Evolutionary conservation across 345 rosid genomes (phyloP).

Genomic region (Populus deltoides): DNA sequence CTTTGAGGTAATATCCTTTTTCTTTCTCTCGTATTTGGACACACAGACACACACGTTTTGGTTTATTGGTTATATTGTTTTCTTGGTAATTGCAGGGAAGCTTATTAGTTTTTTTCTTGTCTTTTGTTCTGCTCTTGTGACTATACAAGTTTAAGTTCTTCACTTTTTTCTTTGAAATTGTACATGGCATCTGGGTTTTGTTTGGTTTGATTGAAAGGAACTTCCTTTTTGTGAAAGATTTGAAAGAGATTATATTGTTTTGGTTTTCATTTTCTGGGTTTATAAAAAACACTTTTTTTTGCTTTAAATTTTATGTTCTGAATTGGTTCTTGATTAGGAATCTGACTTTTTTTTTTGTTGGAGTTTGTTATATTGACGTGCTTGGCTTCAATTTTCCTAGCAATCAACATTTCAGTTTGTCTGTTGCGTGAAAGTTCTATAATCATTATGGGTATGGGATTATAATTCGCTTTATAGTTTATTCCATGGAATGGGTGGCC

Average conservation of each 20-base stretch:
- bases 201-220: neutral
- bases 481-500: neutral
- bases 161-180: neutral
- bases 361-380: neutral
- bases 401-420: neutral
- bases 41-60: neutral
- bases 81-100: neutral
- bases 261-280: neutral
- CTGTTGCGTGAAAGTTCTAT: neutral
- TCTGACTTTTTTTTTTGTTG: neutral
- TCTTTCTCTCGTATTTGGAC: neutral
- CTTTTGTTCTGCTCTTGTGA: neutral
- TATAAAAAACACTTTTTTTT: neutral
- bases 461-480: neutral
- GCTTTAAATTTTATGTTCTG: neutral
- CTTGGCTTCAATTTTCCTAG: neutral
- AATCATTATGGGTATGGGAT: neutral
- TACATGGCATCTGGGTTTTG: neutral
- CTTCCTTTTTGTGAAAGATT: neutral
- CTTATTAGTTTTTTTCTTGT: neutral
- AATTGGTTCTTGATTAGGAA: neutral
- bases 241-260: neutral
- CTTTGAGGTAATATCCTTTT: neutral
- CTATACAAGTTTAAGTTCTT: neutral
- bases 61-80: neutral